phyloP scores from a whole-genome alignment of 2,329 filamentous ascomycete species.

The Sporothrix brasiliensis region DNA sequence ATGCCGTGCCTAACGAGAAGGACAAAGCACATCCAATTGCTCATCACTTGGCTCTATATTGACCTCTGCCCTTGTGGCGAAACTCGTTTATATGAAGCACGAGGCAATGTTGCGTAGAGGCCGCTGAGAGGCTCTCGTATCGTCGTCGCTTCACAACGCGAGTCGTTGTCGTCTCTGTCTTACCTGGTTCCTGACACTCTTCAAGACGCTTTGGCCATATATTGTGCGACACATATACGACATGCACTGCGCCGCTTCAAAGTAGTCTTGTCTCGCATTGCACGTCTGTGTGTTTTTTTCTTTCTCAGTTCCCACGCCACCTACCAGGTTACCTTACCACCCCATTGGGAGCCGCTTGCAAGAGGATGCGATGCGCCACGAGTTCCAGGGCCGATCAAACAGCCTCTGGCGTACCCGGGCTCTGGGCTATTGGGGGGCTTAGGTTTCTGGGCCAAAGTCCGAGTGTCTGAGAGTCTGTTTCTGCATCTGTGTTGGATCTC shows the following conservation, averaged over 20 bases:
- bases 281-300: not conserved
- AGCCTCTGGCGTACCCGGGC: conserved; percentile 9
- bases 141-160: not conserved
- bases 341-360: not conserved
- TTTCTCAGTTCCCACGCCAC: not conserved
- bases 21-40: not conserved
- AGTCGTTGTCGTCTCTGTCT: not conserved
- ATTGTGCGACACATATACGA: conserved; percentile 28
- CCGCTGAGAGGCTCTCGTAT: too few species aligned
- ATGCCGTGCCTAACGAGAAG: not conserved
- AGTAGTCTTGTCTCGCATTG: not conserved
- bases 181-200: conserved; percentile 1
- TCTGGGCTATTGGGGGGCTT: not conserved
- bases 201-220: conserved; percentile 33
- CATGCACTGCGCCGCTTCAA: conserved; percentile 1
- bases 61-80: not conserved
- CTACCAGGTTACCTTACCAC: conserved; percentile 6
- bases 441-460: conserved; percentile 1
- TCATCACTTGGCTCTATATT: not conserved
- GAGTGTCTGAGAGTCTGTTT: not conserved
- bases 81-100: conserved; percentile 14
- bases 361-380: conserved; percentile 6
- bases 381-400: conserved; percentile 23
- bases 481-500: not conserved
- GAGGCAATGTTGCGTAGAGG: not conserved